These are phyloP conservation scores for Lyophyllum atratum DNA, from an alignment of 768 basidiomycete species.

Conservation along the genomic window DNA sequence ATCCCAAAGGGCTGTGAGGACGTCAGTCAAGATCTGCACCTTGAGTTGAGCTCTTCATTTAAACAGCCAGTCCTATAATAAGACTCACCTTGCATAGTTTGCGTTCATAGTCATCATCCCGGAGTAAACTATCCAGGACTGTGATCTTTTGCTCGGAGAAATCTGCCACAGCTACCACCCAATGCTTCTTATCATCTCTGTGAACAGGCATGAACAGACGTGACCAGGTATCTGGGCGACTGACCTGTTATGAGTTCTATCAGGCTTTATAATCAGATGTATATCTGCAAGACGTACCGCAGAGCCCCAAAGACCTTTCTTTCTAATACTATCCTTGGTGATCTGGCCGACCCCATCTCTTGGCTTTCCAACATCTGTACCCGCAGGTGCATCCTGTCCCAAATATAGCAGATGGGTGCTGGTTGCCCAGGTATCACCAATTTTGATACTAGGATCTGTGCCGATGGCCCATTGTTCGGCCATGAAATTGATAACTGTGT, in stretches of 20 bases:
- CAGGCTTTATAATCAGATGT: neutral
- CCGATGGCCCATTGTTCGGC: neutral
- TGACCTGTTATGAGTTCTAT: neutral
- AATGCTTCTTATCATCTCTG: neutral
- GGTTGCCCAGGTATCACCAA: neutral
- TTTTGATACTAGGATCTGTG: neutral
- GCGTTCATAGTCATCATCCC: neutral
- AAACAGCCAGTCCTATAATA: neutral
- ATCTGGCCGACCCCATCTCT: neutral
- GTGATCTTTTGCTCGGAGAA: neutral
- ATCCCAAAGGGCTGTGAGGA: neutral
- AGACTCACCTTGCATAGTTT: neutral
- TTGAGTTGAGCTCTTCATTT: neutral
- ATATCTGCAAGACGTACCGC: neutral
- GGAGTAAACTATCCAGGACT: neutral
- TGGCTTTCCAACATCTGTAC: neutral
- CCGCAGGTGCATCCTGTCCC: neutral
- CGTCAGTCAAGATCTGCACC: neutral
- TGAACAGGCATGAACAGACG: neutral
- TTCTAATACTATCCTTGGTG: neutral
- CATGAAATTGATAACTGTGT: neutral
- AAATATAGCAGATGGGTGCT: neutral
- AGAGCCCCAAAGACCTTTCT: neutral
- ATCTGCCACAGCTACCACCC: neutral
- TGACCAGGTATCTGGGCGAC: neutral